Evolutionary conservation across 805 yeast species (phyloP), one percentile per base, ranked within the genome.

Genomic region (Danielia reshetovae): DNA sequence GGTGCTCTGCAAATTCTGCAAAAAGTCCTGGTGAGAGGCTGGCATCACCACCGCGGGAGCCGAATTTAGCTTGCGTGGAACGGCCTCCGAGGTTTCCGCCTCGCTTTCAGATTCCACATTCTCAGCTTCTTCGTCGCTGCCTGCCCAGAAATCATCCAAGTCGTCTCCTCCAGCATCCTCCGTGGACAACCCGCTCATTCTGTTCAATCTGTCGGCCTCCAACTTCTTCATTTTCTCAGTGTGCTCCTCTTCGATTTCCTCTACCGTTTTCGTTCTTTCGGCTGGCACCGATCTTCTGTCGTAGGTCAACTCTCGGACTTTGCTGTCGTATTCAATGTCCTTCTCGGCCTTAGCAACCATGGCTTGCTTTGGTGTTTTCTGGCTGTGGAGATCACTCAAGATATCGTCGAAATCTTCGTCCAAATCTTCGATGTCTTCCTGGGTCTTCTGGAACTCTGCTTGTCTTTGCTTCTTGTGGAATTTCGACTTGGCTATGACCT

Each of bases 281-380:
- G 89, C 79, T 21, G 93, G 93, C 2, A 73, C 88, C 8, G 93
- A 81, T 53, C 89, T 72, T 57, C 78, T 77, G 41, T 85, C 93
- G 50, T 80, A 65, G 2, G 77, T 74, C 40, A 83, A 69, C 51
- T 79, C 82, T 43, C 77, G 72, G 13, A 84, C 84, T 46, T 77
- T 75, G 50, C 66, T 68, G 49, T 82, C 88, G 55, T 85, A 85
- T 17, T 72, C 77, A 8, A 66, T 56, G 21, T 69, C 71, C 32
- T 70, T 71, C 1, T 67, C 52, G 3, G 65, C 68, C 35, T 66
- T 62, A 13, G 52, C 39, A n/a, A 59, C 31, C 52, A 44, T 4
- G 58, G 54, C 3, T 46, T 37, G 24, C 41, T 36, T 7, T 29
- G 40, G 10, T 24, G 30, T 36, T 44, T 42, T 63, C 5, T 49